phyloP scores from a whole-genome alignment of 2,329 filamentous ascomycete genomes.

The Pestalotiopsis sp. region DNA sequence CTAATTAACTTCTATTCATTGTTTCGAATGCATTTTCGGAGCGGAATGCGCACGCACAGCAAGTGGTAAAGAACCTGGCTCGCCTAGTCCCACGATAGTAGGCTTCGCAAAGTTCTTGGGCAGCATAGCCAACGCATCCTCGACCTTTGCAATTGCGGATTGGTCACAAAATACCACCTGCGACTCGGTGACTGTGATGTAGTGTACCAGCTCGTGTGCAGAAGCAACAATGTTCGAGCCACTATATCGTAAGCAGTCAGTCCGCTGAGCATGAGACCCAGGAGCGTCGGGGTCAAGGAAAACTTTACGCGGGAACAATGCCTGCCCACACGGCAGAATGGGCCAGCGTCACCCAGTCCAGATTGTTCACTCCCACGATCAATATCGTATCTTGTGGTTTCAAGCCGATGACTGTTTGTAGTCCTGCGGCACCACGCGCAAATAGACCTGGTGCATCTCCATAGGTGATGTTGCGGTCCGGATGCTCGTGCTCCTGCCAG shows the following conservation, averaged over 20 bases:
- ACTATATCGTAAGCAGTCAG: conserved; percentile 16
- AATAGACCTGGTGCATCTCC: neutral
- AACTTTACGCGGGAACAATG: conserved; percentile 21
- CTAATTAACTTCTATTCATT: neutral
- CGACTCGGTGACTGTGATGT: conserved; percentile 22
- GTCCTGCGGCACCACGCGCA: neutral
- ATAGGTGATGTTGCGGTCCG: neutral
- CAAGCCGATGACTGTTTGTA: neutral
- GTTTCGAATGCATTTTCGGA: too few species aligned
- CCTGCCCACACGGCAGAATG: conserved; percentile 26
- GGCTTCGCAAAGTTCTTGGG: neutral
- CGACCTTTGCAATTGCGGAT: neutral
- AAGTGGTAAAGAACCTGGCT: neutral
- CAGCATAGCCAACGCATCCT: neutral
- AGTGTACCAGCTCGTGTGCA: conserved; percentile 24
- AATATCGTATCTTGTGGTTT: conserved; percentile 23
- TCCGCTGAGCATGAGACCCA: neutral
- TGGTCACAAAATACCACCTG: conserved; percentile 18
- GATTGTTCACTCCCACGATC: conserved; percentile 24
- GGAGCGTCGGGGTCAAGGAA: neutral
- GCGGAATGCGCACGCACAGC: too few species aligned
- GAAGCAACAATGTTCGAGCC: conserved; percentile 22
- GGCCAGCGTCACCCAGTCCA: conserved; percentile 22
- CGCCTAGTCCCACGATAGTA: too few species aligned
- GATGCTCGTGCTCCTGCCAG: conserved; percentile 25